These are phyloP conservation scores for Entomortierella lignicola DNA, from an alignment of 192 early-diverging fungal genomes.

Conservation along the genomic window DNA sequence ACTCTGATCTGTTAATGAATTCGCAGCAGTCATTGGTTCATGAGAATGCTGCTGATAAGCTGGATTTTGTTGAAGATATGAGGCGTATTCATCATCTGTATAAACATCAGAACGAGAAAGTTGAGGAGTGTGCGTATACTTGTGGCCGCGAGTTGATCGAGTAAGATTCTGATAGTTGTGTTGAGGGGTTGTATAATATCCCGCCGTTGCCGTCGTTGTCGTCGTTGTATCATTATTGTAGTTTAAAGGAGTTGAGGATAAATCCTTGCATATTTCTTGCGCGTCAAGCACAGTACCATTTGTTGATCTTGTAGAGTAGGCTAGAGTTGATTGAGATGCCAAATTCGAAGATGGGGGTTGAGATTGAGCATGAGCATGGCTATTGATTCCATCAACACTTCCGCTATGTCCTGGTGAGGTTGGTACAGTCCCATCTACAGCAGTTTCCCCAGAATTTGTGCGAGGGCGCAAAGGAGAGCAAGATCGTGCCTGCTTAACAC, in stretches of 20 bases:
- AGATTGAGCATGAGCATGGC: neutral
- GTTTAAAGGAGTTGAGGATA: neutral
- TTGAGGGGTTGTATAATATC: neutral
- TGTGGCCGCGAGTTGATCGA: neutral
- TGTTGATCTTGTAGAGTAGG: neutral
- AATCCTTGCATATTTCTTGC: neutral
- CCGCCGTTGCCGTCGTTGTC: neutral
- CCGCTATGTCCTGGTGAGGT: neutral
- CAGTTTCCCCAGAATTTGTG: neutral
- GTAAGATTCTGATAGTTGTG: neutral
- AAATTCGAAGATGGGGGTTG: neutral
- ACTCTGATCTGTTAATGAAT: neutral
- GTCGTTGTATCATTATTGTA: no score
- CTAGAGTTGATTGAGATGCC: neutral
- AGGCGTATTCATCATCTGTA: slow-evolving; percentile 2
- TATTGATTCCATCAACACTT: neutral
- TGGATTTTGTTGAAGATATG: slow-evolving; percentile 1
- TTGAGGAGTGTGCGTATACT: slow-evolving; percentile 11
- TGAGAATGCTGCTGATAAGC: slow-evolving; percentile 1
- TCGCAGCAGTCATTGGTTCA: neutral
- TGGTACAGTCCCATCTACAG: neutral
- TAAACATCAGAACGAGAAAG: neutral
- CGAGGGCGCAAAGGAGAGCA: slow-evolving; percentile 21
- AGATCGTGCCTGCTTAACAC: slow-evolving; percentile 20
- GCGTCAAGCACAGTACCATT: neutral